These are phyloP conservation scores for Mycena vitilis DNA, from an alignment of 768 basidiomycete species.

Conservation along the genomic window DNA sequence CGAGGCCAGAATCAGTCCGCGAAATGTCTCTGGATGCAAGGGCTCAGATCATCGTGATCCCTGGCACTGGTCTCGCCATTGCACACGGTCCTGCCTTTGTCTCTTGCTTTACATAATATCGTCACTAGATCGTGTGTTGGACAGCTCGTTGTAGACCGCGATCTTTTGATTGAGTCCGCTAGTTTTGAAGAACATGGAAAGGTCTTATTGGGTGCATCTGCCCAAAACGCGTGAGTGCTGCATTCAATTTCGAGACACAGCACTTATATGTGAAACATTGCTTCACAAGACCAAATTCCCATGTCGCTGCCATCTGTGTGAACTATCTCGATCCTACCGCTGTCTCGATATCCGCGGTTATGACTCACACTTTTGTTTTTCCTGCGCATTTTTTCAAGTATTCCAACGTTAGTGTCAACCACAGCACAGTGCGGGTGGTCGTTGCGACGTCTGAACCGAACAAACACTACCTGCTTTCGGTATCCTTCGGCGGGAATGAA, in stretches of 20 bases:
- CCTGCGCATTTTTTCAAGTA: not conserved
- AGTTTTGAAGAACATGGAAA: constrained; percentile 9
- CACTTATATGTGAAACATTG: no score
- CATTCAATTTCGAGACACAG: no score
- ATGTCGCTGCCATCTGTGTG: not conserved
- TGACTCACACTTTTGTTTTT: not conserved
- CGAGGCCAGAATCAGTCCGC: not conserved
- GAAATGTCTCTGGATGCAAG: not conserved
- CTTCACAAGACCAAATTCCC: not conserved
- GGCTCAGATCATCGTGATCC: constrained; percentile 6
- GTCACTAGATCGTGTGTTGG: not conserved
- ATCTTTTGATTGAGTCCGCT: not conserved
- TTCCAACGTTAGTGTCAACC: not conserved
- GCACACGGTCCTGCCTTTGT: not conserved
- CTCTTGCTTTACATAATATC: constrained; percentile 10
- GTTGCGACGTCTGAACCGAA: not conserved
- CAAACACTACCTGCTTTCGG: not conserved
- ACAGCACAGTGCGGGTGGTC: not conserved
- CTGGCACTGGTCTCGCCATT: not conserved
- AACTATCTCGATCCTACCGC: not conserved
- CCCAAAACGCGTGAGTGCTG: not conserved
- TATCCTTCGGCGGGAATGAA: not conserved
- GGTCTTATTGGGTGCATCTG: not conserved
- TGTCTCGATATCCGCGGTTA: not conserved
- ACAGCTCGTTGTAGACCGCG: not conserved